Percentiles rank a stretch among this genome's conserved stretches.
Conservation (phyloP, 495 filamentous ascomycete species). For the Tetracladium marchalianum region DNA sequence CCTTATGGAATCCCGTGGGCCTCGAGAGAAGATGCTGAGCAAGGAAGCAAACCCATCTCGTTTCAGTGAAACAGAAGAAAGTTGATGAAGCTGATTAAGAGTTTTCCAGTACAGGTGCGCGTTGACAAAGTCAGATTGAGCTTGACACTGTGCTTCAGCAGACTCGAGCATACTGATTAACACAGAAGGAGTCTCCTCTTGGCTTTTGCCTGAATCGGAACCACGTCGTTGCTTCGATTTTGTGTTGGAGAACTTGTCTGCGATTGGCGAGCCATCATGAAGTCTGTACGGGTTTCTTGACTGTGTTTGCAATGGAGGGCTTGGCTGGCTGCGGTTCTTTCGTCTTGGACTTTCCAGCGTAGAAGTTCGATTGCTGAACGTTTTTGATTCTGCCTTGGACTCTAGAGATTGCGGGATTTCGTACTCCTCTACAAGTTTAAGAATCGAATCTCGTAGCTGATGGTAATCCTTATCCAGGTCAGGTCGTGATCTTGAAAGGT, state of each 20-base stretch:
- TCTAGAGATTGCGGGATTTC: conserved; percentile 57
- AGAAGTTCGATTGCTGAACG: conserved; percentile 51
- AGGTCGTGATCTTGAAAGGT: conserved; percentile 49
- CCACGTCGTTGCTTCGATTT: conserved; percentile 10
- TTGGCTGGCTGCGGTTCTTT: conserved; percentile 14
- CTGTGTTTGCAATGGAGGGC: conserved; percentile 12
- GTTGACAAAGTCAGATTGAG: conserved; percentile 59
- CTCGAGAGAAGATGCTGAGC: conserved; percentile 60
- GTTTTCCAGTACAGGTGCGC: conserved; percentile 64
- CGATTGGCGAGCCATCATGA: conserved; percentile 22
- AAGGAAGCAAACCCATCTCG: conserved; percentile 56
- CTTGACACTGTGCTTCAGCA: conserved; percentile 53
- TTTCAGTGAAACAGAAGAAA: conserved; percentile 53
- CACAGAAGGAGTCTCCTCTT: conserved; percentile 29
- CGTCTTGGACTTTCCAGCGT: conserved; percentile 13
- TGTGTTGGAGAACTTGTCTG: conserved; percentile 19
- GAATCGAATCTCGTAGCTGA: conserved; percentile 69
- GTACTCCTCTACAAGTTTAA: conserved; percentile 72
- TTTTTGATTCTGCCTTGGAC: conserved; percentile 41
- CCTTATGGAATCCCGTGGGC: conserved; percentile 56
- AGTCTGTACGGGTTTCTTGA: conserved; percentile 47
- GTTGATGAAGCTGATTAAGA: conserved; percentile 48
- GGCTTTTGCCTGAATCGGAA: conserved; percentile 13
- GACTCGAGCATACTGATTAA: conserved; percentile 61
- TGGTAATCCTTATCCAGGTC: conserved; percentile 76